phyloP scores from a whole-genome alignment of 345 rosid species.

The Hypericum perforatum region DNA sequence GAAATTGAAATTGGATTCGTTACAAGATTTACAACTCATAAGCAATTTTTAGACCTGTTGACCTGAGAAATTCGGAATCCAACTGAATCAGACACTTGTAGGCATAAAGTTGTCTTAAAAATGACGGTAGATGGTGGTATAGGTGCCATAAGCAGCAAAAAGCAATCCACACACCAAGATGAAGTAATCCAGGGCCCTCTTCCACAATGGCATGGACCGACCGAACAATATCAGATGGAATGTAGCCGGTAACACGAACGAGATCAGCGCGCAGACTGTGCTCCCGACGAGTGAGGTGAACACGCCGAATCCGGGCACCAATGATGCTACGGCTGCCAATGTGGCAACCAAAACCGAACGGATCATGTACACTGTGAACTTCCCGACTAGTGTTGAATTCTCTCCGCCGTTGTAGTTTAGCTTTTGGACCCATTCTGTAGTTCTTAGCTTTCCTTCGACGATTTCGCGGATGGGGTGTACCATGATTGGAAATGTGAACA shows the following conservation, averaged over 20 bases:
- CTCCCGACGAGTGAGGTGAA: too few species aligned
- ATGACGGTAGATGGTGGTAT: constrained; percentile 43
- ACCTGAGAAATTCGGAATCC: too few species aligned
- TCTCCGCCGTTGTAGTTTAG: too few species aligned
- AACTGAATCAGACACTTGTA: too few species aligned
- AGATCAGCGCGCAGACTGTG: constrained; percentile 64
- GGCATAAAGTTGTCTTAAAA: constrained; percentile 5
- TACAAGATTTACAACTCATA: too few species aligned
- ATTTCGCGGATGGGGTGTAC: constrained; percentile 80
- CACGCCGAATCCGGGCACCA: constrained; percentile 64
- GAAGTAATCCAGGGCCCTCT: constrained; percentile 46
- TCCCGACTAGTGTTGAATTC: constrained; percentile 25
- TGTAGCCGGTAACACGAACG: constrained; percentile 72
- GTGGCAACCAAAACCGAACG: constrained; percentile 48
- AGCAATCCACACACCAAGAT: constrained; percentile 53
- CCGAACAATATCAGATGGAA: constrained; percentile 67
- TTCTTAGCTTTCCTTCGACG: constrained; percentile 59
- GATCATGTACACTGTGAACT: constrained; percentile 18
- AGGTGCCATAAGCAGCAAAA: constrained; percentile 61
- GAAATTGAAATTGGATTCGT: too few species aligned
- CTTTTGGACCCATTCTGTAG: constrained; percentile 31
- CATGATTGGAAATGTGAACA: constrained; percentile 85
- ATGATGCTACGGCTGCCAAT: constrained; percentile 53
- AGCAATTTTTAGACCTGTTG: too few species aligned
- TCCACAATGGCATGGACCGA: constrained; percentile 46